Evolutionary conservation across 83 land plant species (phyloP).

Genomic region (Thuja plicata): DNA sequence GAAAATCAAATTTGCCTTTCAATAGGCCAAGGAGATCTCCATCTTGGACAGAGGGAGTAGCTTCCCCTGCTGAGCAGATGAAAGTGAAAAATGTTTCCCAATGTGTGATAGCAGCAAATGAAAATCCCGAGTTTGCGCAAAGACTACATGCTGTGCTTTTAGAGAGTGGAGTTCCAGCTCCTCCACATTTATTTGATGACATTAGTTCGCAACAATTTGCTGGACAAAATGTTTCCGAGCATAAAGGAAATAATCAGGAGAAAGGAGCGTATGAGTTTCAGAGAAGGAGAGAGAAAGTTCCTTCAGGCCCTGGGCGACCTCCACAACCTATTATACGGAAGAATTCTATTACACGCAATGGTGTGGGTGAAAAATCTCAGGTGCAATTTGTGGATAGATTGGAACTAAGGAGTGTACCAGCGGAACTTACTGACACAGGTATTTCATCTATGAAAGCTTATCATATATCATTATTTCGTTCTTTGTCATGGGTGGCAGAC

Average conservation of each 20-base stretch:
- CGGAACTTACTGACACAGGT: background rate
- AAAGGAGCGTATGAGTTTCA: background rate
- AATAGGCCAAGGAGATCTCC: slow-evolving; percentile 19
- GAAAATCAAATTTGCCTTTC: slow-evolving; percentile 22
- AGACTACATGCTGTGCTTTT: slow-evolving; percentile 70
- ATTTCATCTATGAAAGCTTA: background rate
- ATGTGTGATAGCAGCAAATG: slow-evolving; percentile 66
- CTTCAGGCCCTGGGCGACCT: slow-evolving; percentile 14
- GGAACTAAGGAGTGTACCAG: slow-evolving; percentile 12
- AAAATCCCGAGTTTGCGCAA: slow-evolving; percentile 70
- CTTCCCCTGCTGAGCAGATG: slow-evolving; percentile 46
- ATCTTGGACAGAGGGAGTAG: slow-evolving; percentile 22
- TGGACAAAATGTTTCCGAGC: slow-evolving; percentile 9
- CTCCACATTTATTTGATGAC: slow-evolving; percentile 61
- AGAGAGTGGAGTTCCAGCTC: slow-evolving; percentile 76
- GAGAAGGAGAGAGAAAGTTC: slow-evolving; percentile 10
- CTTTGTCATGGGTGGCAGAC: background rate
- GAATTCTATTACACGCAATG: background rate
- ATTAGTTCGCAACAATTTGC: slow-evolving; percentile 20
- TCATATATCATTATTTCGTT: background rate
- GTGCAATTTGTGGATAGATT: slow-evolving; percentile 10
- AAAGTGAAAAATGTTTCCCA: slow-evolving; percentile 76
- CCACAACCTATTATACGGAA: slow-evolving; percentile 4
- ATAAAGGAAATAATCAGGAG: background rate
- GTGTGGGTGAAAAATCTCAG: slow-evolving; percentile 6